These are phyloP conservation scores for Diaporthe helianthi DNA, from an alignment of 2,329 filamentous ascomycete genomes.

Conservation along the genomic window DNA sequence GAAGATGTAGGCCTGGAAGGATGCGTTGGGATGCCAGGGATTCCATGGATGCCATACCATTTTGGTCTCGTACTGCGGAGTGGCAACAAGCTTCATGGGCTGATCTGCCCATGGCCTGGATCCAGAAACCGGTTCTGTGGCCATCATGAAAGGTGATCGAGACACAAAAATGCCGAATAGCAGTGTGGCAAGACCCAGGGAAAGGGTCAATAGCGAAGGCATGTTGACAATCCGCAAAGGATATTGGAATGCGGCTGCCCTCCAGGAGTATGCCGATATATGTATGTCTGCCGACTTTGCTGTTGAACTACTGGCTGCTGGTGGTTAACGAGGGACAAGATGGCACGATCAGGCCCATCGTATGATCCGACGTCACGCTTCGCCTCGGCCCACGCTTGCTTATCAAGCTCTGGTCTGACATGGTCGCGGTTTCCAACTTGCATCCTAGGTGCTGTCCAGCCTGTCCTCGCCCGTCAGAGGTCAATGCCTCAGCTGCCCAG, in stretches of 20 bases:
- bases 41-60: constrained; percentile 51
- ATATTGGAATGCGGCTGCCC: constrained; percentile 11
- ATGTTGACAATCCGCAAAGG: constrained; percentile 11
- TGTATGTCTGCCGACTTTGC: constrained; percentile 6
- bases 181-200: constrained; percentile 43
- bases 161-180: constrained; percentile 47
- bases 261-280: constrained; percentile 24
- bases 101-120: constrained; percentile 58
- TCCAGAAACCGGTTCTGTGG: constrained; percentile 41
- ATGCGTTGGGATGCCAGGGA: not conserved
- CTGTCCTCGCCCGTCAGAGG: constrained; percentile 4
- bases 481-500: constrained; percentile 4
- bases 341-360: constrained; percentile 19
- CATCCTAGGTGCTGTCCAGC: not conserved
- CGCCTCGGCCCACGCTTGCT: not conserved
- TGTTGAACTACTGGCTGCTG: constrained; percentile 7
- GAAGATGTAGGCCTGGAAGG: not conserved
- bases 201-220: constrained; percentile 37
- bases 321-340: not conserved
- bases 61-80: constrained; percentile 59
- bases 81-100: constrained; percentile 61
- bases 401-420: not conserved
- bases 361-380: constrained; percentile 11
- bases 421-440: not conserved
- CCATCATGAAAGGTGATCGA: constrained; percentile 50